Evolutionary conservation across 2,329 filamentous ascomycete species (phyloP), one percentile per base, ranked within the genome.

Genomic region (Neopestalotiopsis clavispora): DNA sequence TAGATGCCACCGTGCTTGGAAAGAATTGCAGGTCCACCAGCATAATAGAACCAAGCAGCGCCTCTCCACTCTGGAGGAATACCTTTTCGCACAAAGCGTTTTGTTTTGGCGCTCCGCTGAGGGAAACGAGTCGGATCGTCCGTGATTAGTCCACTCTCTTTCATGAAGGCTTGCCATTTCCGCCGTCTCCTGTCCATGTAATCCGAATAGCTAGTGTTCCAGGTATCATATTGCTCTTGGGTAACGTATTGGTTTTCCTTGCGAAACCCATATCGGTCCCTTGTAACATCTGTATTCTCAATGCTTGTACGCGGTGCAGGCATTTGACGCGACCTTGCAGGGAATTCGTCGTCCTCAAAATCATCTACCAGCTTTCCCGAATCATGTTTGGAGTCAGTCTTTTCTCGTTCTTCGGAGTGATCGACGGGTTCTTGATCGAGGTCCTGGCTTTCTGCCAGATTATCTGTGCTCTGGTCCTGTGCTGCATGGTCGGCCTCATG

Each of bases 1-100:
- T 98, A 98, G 17, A 95, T 83, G 1, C 93, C 93, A 4, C 90
- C 87, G 74, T 97, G 89, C 75, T 93, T 91, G 65, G 90, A 88
- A 69, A 97, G 80, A 72, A 94, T 92, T 60, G 91, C 90, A 30
- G 94, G 94, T 1, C 95, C 95, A 23, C 94, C 94, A 12, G 94
- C 94, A 78, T 98, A 98, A 82, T 93, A 98, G 80, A 97, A 98
- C 95, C 95, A 98, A 60, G 95, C 95, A 5, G 93, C 92, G n/a
- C 95, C 95, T 75, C 95, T 90, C 90, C 94, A 97, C 72, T 97
- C 94, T 0, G 95, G 94, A 3, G 95, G 95, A 64, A 98, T 95
- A 17, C 95, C 95, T 80, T 98, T 98, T 65, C 95, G 90, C 63
- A 97, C 89, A 77, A 96, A 98, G 20, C 94, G 89, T 81, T 97